phyloP scores from a whole-genome alignment of 2,329 filamentous ascomycete genomes.

The Penicillium polonicum region DNA sequence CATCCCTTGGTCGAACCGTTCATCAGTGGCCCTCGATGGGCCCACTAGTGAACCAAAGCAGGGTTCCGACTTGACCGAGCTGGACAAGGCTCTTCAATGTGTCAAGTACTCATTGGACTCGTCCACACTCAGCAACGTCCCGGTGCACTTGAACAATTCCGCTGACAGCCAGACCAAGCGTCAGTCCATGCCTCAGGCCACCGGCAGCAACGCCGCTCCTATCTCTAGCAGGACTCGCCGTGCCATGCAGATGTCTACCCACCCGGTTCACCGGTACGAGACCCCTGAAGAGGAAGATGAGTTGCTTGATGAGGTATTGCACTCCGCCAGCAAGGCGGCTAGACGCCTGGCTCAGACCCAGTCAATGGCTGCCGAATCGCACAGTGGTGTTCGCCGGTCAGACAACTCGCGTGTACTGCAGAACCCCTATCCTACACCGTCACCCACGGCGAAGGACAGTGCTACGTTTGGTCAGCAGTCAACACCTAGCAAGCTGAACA shows the following conservation, averaged over 20 bases:
- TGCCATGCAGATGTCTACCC: constrained; percentile 66
- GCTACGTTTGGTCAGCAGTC: constrained; percentile 65
- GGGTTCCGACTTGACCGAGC: constrained; percentile 56
- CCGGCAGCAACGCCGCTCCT: constrained; percentile 44
- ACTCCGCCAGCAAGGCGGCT: constrained; percentile 72
- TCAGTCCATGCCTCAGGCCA: constrained; percentile 41
- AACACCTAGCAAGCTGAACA: constrained; percentile 62
- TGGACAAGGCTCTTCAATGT: constrained; percentile 61
- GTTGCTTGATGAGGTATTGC: constrained; percentile 82
- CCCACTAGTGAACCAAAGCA: constrained; percentile 49
- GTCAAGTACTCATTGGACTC: constrained; percentile 59
- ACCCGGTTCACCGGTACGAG: constrained; percentile 82
- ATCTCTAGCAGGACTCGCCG: constrained; percentile 78
- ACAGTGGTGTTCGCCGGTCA: constrained; percentile 52
- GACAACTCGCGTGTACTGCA: constrained; percentile 34
- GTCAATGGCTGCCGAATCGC: constrained; percentile 46
- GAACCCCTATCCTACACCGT: constrained; percentile 68
- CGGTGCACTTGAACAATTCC: constrained; percentile 36
- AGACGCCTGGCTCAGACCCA: constrained; percentile 61
- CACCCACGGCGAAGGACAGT: constrained; percentile 79
- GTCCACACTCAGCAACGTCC: constrained; percentile 38
- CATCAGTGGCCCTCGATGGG: constrained; percentile 74
- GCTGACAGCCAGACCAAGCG: constrained; percentile 35
- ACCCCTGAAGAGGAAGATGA: constrained; percentile 96
- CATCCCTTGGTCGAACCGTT: constrained; percentile 83